Evolutionary conservation across 1,284 basidiomycete species (phyloP), one percentile per base, ranked within the genome.

Genomic region (Lignosus rhinocerotis): DNA sequence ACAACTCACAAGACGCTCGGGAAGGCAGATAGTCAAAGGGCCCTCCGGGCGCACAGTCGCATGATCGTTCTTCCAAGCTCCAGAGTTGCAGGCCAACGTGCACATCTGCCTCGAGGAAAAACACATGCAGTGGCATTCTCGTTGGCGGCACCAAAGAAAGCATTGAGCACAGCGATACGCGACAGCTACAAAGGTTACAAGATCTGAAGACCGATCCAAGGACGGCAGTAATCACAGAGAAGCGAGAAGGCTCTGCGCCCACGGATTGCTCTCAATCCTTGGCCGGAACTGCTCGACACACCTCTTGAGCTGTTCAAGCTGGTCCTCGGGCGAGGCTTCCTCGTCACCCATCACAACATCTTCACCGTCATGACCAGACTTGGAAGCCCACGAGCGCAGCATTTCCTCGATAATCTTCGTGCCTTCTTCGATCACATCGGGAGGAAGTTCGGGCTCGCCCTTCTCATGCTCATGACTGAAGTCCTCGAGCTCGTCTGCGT

Each of bases 401-500:
- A 98, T 82, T 33, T 90, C 81, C 67, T 95, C 87, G 58, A 98
- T 84, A 21, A 96, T 81, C 54, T 81, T 76, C 8, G 94, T 88
- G 1, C 96, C 96, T 64, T 90, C 84, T 51, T 93, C 87, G 3
- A 83, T 85, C 51, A 88, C 82, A 16, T 86, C 82, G 36, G 84
- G 74, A 14, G 86, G 73, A 54, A 88, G 78, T 44, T 82, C 78
- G 6, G 80, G 70, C 25, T 81, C 78, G 25, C 38, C 14, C 49
- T 46, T 56, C 41, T 61, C 60, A 31, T 81, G 80, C 41, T 61
- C 60, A 31, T 81, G 80, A 31, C 88, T 88, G 73, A 96, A 96
- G 69, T 98, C 95, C 76, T 99, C 97, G 32, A 99, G 78, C 66
- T 98, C 96, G 66, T 96, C 93, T 0, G 96, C 96, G 71, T 98